Evolutionary conservation across 2,329 filamentous ascomycete species (phyloP).

Genomic region (Gaeumannomyces tritici): DNA sequence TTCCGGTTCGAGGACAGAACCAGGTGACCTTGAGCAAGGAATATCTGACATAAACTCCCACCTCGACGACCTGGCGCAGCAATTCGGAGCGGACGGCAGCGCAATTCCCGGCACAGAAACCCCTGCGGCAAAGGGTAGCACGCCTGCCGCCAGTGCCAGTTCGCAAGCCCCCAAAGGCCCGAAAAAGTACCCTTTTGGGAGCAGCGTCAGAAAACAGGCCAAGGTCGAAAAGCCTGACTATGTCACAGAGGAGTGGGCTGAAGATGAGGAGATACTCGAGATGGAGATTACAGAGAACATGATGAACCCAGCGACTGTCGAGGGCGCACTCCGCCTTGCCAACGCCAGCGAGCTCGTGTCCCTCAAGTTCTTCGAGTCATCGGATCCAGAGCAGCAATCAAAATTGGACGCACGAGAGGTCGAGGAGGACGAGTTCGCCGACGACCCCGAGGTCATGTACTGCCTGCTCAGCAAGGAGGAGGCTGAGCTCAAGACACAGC

Average conservation of each 20-base stretch:
- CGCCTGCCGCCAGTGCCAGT: background rate
- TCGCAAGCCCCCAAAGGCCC: constrained; percentile 5
- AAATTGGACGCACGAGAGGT: constrained; percentile 53
- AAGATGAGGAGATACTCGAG: constrained; percentile 56
- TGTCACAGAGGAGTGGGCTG: constrained; percentile 54
- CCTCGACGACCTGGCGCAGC: constrained; percentile 30
- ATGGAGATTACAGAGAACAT: constrained; percentile 63
- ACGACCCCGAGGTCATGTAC: constrained; percentile 78
- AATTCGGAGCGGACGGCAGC: constrained; percentile 28
- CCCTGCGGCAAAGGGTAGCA: background rate
- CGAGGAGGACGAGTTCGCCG: constrained; percentile 72
- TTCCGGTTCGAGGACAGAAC: constrained; percentile 2
- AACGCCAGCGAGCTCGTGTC: constrained; percentile 43
- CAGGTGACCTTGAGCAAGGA: constrained; percentile 8
- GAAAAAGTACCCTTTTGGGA: constrained; percentile 12
- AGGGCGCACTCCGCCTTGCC: constrained; percentile 48
- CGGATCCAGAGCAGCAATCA: constrained; percentile 22
- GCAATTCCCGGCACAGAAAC: background rate
- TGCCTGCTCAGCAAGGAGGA: constrained; percentile 69
- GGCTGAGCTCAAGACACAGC: constrained; percentile 72
- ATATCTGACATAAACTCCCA: constrained; percentile 13
- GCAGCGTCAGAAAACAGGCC: constrained; percentile 1
- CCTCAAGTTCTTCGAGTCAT: constrained; percentile 20
- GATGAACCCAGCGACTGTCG: constrained; percentile 44
- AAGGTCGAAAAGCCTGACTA: constrained; percentile 30